A percentile compares a stretch with the other conserved stretches of the same genome.
phyloP scores from a whole-genome alignment of 1,284 basidiomycete genomes.

The Ceratobasidium sp. region DNA sequence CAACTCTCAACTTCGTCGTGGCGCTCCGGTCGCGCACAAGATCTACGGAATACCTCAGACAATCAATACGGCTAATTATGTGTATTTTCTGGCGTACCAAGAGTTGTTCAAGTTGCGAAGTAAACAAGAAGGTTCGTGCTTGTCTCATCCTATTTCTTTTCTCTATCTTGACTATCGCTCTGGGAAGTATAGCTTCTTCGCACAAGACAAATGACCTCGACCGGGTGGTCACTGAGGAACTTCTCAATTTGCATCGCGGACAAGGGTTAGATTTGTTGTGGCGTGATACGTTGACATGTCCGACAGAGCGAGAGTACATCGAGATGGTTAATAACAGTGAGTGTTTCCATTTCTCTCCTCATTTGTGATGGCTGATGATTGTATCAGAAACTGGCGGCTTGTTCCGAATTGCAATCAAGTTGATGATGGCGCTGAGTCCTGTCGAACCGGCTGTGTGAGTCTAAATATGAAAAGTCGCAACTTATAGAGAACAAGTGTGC shows the following conservation, averaged over 20 bases:
- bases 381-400: slow-evolving; percentile 90
- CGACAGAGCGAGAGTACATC: slow-evolving; percentile 94
- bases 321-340: slow-evolving; percentile 96
- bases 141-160: no score
- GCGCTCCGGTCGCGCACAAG: slow-evolving; percentile 90
- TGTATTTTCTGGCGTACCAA: slow-evolving; percentile 90
- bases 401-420: slow-evolving; percentile 89
- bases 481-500: no score
- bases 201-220: slow-evolving; percentile 39
- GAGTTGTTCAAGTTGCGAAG: slow-evolving; percentile 71
- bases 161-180: no score
- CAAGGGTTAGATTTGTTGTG: slow-evolving; percentile 96
- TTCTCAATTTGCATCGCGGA: slow-evolving; percentile 91
- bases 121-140: no score
- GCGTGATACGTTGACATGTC: slow-evolving; percentile 91
- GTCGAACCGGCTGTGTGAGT: slow-evolving; percentile 64
- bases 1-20: slow-evolving; percentile 87
- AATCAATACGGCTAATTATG: slow-evolving; percentile 97
- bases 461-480: neutral
- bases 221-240: slow-evolving; percentile 65
- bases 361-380: neutral
- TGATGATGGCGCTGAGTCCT: slow-evolving; percentile 88
- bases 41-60: slow-evolving; percentile 97
- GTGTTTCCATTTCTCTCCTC: slow-evolving; percentile 47
- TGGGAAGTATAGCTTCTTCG: slow-evolving; percentile 39